These are phyloP conservation scores for Butyriboletus loyo DNA, from an alignment of 768 basidiomycete species.

Conservation along the genomic window DNA sequence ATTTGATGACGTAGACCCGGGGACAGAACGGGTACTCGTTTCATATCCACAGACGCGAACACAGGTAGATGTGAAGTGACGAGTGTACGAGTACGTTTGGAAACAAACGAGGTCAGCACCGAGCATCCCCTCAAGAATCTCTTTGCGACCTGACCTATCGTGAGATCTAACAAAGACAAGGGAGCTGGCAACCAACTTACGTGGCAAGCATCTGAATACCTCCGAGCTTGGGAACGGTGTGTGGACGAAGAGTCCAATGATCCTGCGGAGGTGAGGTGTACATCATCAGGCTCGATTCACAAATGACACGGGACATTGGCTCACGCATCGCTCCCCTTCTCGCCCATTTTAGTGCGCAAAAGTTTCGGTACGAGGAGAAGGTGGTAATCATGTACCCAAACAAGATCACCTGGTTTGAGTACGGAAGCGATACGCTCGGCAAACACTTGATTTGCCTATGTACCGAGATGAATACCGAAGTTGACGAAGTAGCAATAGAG, in stretches of 20 bases:
- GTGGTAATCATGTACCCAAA: slow-evolving; percentile 97
- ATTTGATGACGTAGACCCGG: neutral
- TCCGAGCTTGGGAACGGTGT: slow-evolving; percentile 98
- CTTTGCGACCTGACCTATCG: slow-evolving; percentile 64
- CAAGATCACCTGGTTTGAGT: slow-evolving; percentile 85
- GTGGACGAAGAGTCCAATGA: slow-evolving; percentile 92
- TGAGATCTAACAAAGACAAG: slow-evolving; percentile 1
- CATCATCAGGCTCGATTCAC: neutral
- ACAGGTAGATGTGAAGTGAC: slow-evolving; percentile 93
- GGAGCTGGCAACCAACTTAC: slow-evolving; percentile 41
- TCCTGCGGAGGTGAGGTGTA: slow-evolving; percentile 21
- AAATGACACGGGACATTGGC: neutral
- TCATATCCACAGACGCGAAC: slow-evolving; percentile 97
- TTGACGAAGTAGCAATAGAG: neutral
- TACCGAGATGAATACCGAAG: slow-evolving; percentile 19
- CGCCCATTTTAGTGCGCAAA: slow-evolving; percentile 61
- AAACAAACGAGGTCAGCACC: slow-evolving; percentile 96
- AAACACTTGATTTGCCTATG: slow-evolving; percentile 81
- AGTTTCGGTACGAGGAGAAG: slow-evolving; percentile 86
- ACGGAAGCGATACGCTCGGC: slow-evolving; percentile 70
- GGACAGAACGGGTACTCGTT: slow-evolving; percentile 41
- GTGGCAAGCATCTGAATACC: slow-evolving; percentile 90
- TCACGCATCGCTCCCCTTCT: slow-evolving; percentile 27
- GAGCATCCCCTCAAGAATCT: slow-evolving; percentile 97
- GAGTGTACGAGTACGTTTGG: slow-evolving; percentile 94